Conservation (phyloP, 306 rosid species). For the Pterocarpus macrocarpus region DNA sequence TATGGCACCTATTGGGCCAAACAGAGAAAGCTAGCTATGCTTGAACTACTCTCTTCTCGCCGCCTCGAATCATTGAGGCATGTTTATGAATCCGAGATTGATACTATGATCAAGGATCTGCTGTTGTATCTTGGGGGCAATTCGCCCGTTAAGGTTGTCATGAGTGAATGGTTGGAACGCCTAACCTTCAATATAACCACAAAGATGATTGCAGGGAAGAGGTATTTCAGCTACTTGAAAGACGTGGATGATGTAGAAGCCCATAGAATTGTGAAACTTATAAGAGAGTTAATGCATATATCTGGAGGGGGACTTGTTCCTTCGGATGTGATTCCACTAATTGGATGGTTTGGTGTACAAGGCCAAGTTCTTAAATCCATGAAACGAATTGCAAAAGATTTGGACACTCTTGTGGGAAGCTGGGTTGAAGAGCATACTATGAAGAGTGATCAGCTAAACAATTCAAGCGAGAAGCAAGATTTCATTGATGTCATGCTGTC, state of each 20-base stretch:
- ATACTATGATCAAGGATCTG: constrained; percentile 48
- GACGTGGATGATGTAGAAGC: constrained; percentile 56
- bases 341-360: constrained; percentile 52
- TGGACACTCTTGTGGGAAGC: constrained; percentile 53
- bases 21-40: constrained; percentile 54
- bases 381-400: constrained; percentile 59
- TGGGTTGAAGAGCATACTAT: constrained; percentile 63
- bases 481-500: constrained; percentile 66
- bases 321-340: constrained; percentile 59
- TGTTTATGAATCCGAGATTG: constrained; percentile 48
- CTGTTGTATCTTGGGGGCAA: not conserved
- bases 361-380: constrained; percentile 53
- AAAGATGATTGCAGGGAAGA: constrained; percentile 59
- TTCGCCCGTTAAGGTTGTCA: constrained; percentile 39
- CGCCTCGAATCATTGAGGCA: constrained; percentile 51
- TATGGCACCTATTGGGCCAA: constrained; percentile 56
- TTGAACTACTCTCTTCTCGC: constrained; percentile 59
- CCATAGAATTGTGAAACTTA: constrained; percentile 51
- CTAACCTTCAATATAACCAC: constrained; percentile 55
- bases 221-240: constrained; percentile 49
- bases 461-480: constrained; percentile 52
- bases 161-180: constrained; percentile 58
- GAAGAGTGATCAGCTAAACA: not conserved
- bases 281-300: constrained; percentile 56
- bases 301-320: constrained; percentile 51